Evolutionary conservation across 768 basidiomycete species (phyloP).

Genomic region (Lactarius deliciosus): DNA sequence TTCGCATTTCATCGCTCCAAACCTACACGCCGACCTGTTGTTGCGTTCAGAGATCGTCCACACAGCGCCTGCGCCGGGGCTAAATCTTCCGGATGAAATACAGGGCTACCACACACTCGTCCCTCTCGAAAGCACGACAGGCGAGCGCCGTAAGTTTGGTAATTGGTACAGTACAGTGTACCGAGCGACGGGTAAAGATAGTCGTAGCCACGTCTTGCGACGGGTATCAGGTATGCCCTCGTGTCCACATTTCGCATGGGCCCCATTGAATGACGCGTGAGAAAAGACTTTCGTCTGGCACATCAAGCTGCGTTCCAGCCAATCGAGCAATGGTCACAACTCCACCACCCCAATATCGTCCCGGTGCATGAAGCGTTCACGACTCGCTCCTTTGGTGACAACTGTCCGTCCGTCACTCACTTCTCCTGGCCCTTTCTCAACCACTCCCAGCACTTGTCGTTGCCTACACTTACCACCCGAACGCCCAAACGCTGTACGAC

Average conservation of each 20-base stretch:
- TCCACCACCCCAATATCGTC: slow-evolving; percentile 86
- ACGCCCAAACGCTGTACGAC: slow-evolving; percentile 78
- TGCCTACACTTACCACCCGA: slow-evolving; percentile 86
- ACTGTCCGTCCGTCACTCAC: slow-evolving; percentile 58
- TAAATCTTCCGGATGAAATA: slow-evolving; percentile 78
- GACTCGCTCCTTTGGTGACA: slow-evolving; percentile 87
- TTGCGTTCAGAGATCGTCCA: slow-evolving; percentile 46
- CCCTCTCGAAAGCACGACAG: slow-evolving; percentile 61
- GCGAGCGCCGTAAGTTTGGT: slow-evolving; percentile 72
- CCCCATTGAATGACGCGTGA: slow-evolving; percentile 2
- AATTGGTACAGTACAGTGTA: slow-evolving; percentile 86
- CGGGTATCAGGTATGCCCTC: slow-evolving; percentile 77
- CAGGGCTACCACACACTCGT: slow-evolving; percentile 89
- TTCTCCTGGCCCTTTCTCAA: slow-evolving; percentile 24
- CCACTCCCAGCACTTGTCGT: slow-evolving; percentile 74
- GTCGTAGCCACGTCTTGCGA: slow-evolving; percentile 71
- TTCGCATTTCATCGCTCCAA: slow-evolving; percentile 85
- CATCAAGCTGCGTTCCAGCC: slow-evolving; percentile 78
- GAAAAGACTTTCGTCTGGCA: slow-evolving; percentile 75
- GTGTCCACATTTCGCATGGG: slow-evolving; percentile 11
- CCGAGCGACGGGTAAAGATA: slow-evolving; percentile 78
- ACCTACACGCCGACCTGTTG: slow-evolving; percentile 59
- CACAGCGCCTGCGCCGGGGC: slow-evolving; percentile 42
- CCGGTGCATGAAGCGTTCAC: slow-evolving; percentile 91
- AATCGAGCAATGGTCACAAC: slow-evolving; percentile 82